These are phyloP conservation scores for Meripilus lineatus DNA, from an alignment of 1,284 basidiomycete species.

Conservation along the genomic window DNA sequence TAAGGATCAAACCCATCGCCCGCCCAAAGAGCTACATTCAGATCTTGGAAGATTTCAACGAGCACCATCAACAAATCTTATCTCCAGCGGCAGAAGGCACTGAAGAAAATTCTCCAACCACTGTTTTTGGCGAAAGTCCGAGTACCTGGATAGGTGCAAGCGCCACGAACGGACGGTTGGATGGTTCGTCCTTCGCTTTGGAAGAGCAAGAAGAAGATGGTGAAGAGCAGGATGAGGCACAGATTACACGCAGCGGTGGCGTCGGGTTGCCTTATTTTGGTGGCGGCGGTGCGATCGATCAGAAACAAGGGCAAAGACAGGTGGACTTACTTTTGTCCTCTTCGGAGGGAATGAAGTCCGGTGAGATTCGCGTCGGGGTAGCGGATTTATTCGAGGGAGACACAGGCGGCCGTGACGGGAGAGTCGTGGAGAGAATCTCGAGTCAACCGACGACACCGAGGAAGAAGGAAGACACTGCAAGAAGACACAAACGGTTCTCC, in stretches of 20 bases:
- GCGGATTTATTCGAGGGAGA: neutral
- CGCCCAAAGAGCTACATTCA: conserved; percentile 60
- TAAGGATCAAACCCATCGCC: conserved; percentile 32
- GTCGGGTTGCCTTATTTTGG: too few relatives aligned
- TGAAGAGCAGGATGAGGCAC: conserved; percentile 11
- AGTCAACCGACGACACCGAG: conserved; percentile 19
- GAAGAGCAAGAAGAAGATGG: conserved; percentile 21
- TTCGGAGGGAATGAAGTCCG: too few relatives aligned
- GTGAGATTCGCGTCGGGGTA: too few relatives aligned
- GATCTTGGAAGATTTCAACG: conserved; percentile 58
- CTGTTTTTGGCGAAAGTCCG: neutral
- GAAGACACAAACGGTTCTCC: conserved; percentile 65
- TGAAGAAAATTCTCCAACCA: neutral
- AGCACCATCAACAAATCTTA: conserved; percentile 17
- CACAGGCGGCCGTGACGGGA: too few relatives aligned
- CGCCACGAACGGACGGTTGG: conserved; percentile 22
- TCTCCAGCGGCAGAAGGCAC: too few relatives aligned
- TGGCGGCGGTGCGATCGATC: conserved; percentile 1
- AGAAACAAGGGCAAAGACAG: conserved; percentile 2
- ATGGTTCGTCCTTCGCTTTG: conserved; percentile 16
- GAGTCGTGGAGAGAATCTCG: neutral
- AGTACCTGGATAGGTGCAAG: conserved; percentile 15
- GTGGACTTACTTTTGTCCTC: conserved; percentile 2
- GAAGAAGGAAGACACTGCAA: conserved; percentile 50
- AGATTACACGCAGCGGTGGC: neutral